Base-by-base conservation (phyloP, 2,329 filamentous ascomycete species). In the Xylaria arbuscula region DNA sequence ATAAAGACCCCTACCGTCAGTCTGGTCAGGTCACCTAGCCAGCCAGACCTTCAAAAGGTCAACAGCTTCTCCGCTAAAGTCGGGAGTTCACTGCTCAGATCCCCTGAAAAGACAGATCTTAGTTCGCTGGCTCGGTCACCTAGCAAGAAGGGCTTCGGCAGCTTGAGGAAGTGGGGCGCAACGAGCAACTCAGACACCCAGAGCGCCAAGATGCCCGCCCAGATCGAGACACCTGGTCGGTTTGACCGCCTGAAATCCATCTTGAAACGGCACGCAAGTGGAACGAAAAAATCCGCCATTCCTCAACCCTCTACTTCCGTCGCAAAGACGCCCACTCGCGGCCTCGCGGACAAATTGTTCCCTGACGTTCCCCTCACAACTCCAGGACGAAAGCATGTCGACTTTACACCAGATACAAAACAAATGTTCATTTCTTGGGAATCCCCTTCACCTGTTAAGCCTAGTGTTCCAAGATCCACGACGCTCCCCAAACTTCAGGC, bases 371-470 rank as follows among this genome's bases (percentile, higher is more conserved):
- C 87, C 6, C 81, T 88, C 63, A 89, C 88, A 5, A 93, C 91
- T 0, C 92, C 91, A 8, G 89, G 90, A 38, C 86, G 89, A 28
- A 92, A 89, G 79, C 77, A 84, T 64, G 93, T 97, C 42, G 90
- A 92, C 59, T 97, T 97, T 75, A 93, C 92, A 0, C 90, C 90
- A 0, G 89, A 89, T 69, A 90, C 90, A 42, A 87, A 92, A 70
- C 81, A 81, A 19, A 79, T 81, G 9, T 78, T 80, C 0, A 72
- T 81, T 57, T 72, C 76, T 0, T 84, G 87, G 67, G 81, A 84
- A 66, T 87, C 88, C 1, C 88, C 88, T 8, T 88, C 88, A 2
- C 86, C 87, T 3, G 76, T 86, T 71, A 88, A 89, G 74, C 82
- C 83, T 6, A 77, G 78, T 40, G 81, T 85, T 22, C 81, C 84